Conservation (phyloP, 2,329 filamentous ascomycete genomes). For the Aspergillus aculeatus region DNA sequence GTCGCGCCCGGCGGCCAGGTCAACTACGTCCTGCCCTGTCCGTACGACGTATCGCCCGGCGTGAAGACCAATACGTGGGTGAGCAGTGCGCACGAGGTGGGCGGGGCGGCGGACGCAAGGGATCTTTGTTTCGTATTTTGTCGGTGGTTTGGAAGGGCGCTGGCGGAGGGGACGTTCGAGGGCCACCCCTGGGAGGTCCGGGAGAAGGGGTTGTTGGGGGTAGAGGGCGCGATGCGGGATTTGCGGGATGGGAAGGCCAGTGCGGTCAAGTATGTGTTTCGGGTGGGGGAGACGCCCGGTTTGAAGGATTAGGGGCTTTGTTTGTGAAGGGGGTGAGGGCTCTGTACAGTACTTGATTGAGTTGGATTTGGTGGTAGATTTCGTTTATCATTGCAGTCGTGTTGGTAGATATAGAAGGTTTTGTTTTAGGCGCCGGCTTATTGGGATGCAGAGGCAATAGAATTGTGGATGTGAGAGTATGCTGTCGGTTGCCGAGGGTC, state of each 20-base stretch:
- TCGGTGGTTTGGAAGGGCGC: conserved; percentile 44
- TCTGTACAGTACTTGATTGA: too few relatives aligned
- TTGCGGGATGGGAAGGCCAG: conserved; percentile 62
- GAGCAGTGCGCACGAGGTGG: conserved; percentile 6
- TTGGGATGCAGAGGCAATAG: too few relatives aligned
- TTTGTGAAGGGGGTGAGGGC: too few relatives aligned
- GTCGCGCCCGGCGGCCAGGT: conserved; percentile 15
- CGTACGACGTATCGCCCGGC: conserved; percentile 6
- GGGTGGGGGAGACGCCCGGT: conserved; percentile 46
- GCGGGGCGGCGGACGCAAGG: conserved; percentile 9
- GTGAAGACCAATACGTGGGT: conserved; percentile 10
- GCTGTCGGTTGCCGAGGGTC: too few relatives aligned
- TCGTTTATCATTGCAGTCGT: too few relatives aligned
- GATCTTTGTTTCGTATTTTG: conserved; percentile 46
- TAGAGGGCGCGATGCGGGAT: conserved; percentile 54
- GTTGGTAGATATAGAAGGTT: too few relatives aligned
- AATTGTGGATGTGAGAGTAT: too few relatives aligned
- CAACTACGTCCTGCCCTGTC: conserved; percentile 10
- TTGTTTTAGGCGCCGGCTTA: too few relatives aligned
- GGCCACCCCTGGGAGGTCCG: conserved; percentile 52
- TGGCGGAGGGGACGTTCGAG: conserved; percentile 49
- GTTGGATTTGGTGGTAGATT: too few relatives aligned
- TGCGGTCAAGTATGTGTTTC: conserved; percentile 60
- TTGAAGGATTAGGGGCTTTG: background rate
- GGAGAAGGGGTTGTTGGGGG: conserved; percentile 53